phyloP scores from a whole-genome alignment of 148 eudicot genomes.

The Bassia scoparia region DNA sequence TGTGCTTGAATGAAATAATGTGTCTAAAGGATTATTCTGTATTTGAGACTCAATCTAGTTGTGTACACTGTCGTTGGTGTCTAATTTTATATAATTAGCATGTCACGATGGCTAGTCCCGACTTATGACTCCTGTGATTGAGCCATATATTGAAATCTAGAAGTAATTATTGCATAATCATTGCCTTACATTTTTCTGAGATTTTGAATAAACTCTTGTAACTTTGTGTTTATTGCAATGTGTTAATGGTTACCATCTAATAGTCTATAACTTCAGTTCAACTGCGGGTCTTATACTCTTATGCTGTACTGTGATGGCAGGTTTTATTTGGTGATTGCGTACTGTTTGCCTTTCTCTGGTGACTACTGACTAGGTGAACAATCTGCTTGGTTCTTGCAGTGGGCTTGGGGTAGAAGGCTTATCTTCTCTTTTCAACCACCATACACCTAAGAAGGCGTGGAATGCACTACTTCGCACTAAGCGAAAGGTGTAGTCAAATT shows the following conservation, averaged over 20 bases:
- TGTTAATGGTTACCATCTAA: background rate
- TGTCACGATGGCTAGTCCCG: background rate
- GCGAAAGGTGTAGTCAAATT: background rate
- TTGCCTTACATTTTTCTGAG: background rate
- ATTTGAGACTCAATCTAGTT: background rate
- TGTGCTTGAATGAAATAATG: background rate
- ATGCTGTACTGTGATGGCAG: constrained; percentile 1
- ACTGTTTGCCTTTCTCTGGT: background rate
- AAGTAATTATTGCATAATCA: background rate
- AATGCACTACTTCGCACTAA: background rate
- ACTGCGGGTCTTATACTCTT: background rate
- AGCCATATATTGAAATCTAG: background rate
- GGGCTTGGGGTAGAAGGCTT: background rate
- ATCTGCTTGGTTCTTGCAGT: constrained; percentile 1
- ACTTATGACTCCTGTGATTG: background rate
- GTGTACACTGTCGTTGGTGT: background rate
- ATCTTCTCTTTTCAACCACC: background rate
- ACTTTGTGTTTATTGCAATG: background rate
- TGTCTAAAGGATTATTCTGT: background rate
- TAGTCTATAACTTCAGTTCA: background rate
- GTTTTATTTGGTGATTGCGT: background rate
- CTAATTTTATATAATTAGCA: background rate
- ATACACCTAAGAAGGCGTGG: too few species aligned
- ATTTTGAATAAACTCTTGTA: background rate
- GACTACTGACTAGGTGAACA: background rate